Percentiles rank a stretch among this genome's conserved stretches.
These are phyloP conservation scores for Lichtheimia hyalospora DNA, from an alignment of 371 early-diverging fungal genomes.

Conservation along the genomic window DNA sequence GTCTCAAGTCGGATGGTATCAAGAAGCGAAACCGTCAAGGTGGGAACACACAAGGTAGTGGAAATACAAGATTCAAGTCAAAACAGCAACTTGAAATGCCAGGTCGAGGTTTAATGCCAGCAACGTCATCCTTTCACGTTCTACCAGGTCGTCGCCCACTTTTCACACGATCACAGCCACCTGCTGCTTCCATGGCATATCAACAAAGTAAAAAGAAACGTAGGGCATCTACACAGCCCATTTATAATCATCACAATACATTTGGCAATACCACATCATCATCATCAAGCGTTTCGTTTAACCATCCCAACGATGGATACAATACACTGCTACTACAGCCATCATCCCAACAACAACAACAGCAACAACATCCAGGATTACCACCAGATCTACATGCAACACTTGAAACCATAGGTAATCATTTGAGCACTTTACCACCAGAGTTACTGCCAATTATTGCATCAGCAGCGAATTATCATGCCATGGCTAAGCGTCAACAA, in stretches of 20 bases:
- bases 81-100: not conserved
- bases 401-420: constrained; percentile 20
- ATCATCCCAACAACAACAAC: not conserved
- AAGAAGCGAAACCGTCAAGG: constrained; percentile 68
- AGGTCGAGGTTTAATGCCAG: not conserved
- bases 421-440: constrained; percentile 12
- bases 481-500: constrained; percentile 7
- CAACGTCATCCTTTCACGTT: constrained; percentile 1
- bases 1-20: constrained; percentile 80
- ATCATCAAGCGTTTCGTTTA: too few relatives aligned
- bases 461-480: constrained; percentile 17
- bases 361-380: constrained; percentile 3
- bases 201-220: too few relatives aligned
- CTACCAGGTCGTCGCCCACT: not conserved
- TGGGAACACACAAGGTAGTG: constrained; percentile 29
- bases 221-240: too few relatives aligned
- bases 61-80: constrained; percentile 2
- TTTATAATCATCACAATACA: too few relatives aligned
- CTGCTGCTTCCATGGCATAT: not conserved
- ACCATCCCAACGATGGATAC: too few relatives aligned
- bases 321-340: not conserved
- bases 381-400: constrained; percentile 7
- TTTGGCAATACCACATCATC: too few relatives aligned
- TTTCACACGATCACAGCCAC: not conserved
- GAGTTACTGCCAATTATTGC: constrained; percentile 20